Conservation (phyloP, 805 yeast species). For the Kodamaea restingae region DNA sequence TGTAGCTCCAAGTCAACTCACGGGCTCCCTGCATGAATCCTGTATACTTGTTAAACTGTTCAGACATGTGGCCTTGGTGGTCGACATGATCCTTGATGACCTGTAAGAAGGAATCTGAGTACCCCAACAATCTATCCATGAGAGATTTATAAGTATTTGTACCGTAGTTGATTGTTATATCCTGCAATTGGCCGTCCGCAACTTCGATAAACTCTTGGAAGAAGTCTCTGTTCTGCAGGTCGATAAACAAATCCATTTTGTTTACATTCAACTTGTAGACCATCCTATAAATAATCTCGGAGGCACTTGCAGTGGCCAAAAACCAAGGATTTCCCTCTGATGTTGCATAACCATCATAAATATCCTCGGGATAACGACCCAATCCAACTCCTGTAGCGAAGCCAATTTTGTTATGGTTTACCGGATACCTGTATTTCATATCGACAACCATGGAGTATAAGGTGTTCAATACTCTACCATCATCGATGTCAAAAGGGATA, state of each 20-base stretch:
- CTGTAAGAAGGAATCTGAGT: slow-evolving; percentile 64
- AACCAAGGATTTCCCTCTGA: slow-evolving; percentile 95
- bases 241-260: slow-evolving; percentile 43
- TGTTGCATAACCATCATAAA: slow-evolving; percentile 69
- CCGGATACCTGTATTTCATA: slow-evolving; percentile 73
- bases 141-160: slow-evolving; percentile 45
- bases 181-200: slow-evolving; percentile 12
- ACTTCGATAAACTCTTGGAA: slow-evolving; percentile 28
- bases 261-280: slow-evolving; percentile 41
- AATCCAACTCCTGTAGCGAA: slow-evolving; percentile 56
- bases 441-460: slow-evolving; percentile 57
- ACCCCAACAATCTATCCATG: slow-evolving; percentile 43
- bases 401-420: slow-evolving; percentile 52
- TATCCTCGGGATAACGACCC: slow-evolving; percentile 92
- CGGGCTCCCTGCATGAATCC: slow-evolving; percentile 89
- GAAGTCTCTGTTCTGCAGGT: slow-evolving; percentile 25
- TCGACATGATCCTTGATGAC: slow-evolving; percentile 58
- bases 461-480: slow-evolving; percentile 57
- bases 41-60: slow-evolving; percentile 75
- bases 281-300: slow-evolving; percentile 57
- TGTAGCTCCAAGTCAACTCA: slow-evolving; percentile 88
- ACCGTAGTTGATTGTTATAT: slow-evolving; percentile 32
- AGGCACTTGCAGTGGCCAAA: slow-evolving; percentile 65
- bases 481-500: slow-evolving; percentile 62
- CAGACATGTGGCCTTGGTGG: slow-evolving; percentile 72